Percentiles rank a stretch among this genome's conserved stretches.
These are phyloP conservation scores for Zymoseptoria ardabiliae DNA, from an alignment of 2,329 filamentous ascomycete species.

Conservation along the genomic window DNA sequence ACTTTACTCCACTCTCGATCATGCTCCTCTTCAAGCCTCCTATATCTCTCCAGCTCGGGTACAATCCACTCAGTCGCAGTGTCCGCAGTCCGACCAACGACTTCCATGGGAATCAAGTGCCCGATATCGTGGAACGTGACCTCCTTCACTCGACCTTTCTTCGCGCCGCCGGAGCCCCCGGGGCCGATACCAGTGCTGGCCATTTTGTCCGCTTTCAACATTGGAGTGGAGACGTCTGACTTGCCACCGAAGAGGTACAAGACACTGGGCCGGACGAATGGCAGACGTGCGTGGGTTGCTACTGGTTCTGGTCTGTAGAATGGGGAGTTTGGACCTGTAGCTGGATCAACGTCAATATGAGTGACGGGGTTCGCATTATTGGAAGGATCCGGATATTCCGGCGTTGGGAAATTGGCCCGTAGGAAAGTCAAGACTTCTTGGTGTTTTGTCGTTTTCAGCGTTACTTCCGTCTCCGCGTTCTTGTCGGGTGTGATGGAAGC, in stretches of 20 bases:
- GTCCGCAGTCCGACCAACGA: slow-evolving; percentile 59
- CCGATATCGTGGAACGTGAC: slow-evolving; percentile 59
- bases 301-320: slow-evolving; percentile 63
- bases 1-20: slow-evolving; percentile 23
- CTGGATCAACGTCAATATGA: slow-evolving; percentile 36
- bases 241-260: slow-evolving; percentile 62
- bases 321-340: slow-evolving; percentile 31
- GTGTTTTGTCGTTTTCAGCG: slow-evolving; percentile 74
- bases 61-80: slow-evolving; percentile 32
- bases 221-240: slow-evolving; percentile 50
- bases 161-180: slow-evolving; percentile 59
- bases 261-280: slow-evolving; percentile 54
- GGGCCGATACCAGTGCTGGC: slow-evolving; percentile 55
- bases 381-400: slow-evolving; percentile 22
- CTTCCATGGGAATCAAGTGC: slow-evolving; percentile 80
- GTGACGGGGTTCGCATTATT: slow-evolving; percentile 33
- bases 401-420: slow-evolving; percentile 47
- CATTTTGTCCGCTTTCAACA: slow-evolving; percentile 52
- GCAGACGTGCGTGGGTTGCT: slow-evolving; percentile 50
- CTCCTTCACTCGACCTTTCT: slow-evolving; percentile 59
- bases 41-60: slow-evolving; percentile 30
- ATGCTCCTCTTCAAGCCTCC: slow-evolving; percentile 21
- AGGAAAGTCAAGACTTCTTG: slow-evolving; percentile 79
- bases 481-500: slow-evolving; percentile 13
- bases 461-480: slow-evolving; percentile 46